Evolutionary conservation across 2,329 filamentous ascomycete genomes (phyloP).

Genomic region (Scedosporium dehoogii): DNA sequence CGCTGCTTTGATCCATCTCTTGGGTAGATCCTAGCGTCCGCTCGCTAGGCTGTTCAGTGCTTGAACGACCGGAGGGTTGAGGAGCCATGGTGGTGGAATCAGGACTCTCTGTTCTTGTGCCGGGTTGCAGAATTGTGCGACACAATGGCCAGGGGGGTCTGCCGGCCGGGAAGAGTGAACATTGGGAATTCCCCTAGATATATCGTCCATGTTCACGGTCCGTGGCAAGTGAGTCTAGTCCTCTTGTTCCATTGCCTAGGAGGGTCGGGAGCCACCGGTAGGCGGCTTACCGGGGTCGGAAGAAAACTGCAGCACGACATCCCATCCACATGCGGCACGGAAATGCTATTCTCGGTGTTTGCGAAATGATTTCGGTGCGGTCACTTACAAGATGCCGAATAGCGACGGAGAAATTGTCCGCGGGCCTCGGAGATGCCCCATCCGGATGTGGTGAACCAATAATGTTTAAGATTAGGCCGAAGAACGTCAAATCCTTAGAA

Average conservation of each 20-base stretch:
- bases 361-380: neutral
- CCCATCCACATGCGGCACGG: neutral
- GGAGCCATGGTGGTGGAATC: neutral
- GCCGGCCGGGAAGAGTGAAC: neutral
- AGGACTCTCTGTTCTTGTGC: neutral
- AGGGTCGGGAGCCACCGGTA: neutral
- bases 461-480: neutral
- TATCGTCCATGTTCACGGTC: neutral
- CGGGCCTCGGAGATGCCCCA: neutral
- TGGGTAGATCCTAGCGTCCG: neutral
- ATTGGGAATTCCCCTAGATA: neutral
- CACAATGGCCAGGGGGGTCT: neutral
- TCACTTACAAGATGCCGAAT: slow-evolving; percentile 1
- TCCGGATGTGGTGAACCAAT: neutral
- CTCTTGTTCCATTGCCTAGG: neutral
- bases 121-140: neutral
- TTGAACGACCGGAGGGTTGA: neutral
- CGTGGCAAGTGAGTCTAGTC: too few species aligned
- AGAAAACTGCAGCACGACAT: neutral
- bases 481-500: neutral
- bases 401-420: neutral
- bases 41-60: neutral
- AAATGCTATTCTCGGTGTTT: neutral
- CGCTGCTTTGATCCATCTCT: neutral
- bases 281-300: neutral